These are phyloP conservation scores for Exophiala bonariae DNA, from an alignment of 2,329 filamentous ascomycete genomes.

Conservation along the genomic window DNA sequence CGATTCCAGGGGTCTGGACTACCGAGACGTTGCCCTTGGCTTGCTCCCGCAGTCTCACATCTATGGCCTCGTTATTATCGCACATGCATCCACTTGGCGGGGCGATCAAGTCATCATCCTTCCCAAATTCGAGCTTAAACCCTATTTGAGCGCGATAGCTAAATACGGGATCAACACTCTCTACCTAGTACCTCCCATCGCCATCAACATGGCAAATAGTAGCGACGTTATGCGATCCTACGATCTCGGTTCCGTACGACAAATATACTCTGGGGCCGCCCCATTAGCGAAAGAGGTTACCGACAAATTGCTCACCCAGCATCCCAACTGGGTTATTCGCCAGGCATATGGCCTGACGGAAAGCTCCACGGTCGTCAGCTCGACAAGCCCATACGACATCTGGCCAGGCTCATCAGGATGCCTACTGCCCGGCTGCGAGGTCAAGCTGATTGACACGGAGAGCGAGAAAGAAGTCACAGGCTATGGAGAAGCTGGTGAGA, in stretches of 20 bases:
- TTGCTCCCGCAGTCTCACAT: constrained; percentile 82
- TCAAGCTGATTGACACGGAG: constrained; percentile 66
- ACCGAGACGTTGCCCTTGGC: constrained; percentile 60
- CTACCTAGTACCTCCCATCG: constrained; percentile 76
- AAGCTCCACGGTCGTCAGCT: constrained; percentile 67
- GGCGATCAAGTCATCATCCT: constrained; percentile 74
- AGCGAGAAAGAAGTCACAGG: constrained; percentile 65
- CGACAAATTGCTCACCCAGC: constrained; percentile 60
- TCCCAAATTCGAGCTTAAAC: constrained; percentile 72
- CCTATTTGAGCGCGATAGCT: constrained; percentile 64
- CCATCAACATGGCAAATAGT: constrained; percentile 72
- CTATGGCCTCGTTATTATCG: constrained; percentile 72
- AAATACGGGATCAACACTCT: constrained; percentile 67
- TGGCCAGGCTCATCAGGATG: constrained; percentile 70
- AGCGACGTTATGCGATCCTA: constrained; percentile 62
- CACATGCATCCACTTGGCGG: constrained; percentile 64
- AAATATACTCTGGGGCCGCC: constrained; percentile 74
- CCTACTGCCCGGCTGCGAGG: constrained; percentile 64
- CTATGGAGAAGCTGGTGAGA: constrained; percentile 74
- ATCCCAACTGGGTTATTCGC: constrained; percentile 63
- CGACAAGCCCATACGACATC: constrained; percentile 60
- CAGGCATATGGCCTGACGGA: constrained; percentile 81
- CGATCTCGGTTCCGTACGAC: constrained; percentile 67
- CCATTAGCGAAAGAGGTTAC: constrained; percentile 74
- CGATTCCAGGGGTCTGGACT: constrained; percentile 41